phyloP scores from a whole-genome alignment of 495 filamentous ascomycete species.

The Penicillium subrubescens region DNA sequence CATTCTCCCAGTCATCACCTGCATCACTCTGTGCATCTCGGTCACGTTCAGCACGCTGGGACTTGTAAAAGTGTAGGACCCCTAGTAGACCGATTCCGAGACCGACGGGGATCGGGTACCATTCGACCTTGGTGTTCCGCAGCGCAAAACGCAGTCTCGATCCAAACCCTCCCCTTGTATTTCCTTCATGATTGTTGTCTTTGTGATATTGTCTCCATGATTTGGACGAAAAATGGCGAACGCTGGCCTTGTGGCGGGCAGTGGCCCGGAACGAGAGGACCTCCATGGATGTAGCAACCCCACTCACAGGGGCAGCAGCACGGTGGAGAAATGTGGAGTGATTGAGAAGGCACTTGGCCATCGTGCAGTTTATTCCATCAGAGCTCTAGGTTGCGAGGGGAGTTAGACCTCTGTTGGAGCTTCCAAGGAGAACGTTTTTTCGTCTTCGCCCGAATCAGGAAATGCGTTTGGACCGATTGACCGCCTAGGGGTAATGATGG shows the following conservation, averaged over 20 bases:
- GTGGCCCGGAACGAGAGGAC: slow-evolving; percentile 45
- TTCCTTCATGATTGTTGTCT: slow-evolving; percentile 38
- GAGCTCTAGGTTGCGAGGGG: slow-evolving; percentile 4
- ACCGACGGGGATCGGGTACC: slow-evolving; percentile 94
- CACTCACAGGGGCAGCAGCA: slow-evolving; percentile 31
- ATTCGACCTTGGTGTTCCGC: slow-evolving; percentile 77
- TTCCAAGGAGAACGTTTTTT: slow-evolving; percentile 17
- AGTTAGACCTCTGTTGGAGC: slow-evolving; percentile 14
- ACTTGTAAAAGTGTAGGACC: slow-evolving; percentile 78
- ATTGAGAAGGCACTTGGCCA: slow-evolving; percentile 43
- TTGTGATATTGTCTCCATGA: slow-evolving; percentile 41
- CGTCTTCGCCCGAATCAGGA: slow-evolving; percentile 10
- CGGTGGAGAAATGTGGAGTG: slow-evolving; percentile 31
- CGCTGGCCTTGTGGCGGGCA: slow-evolving; percentile 36
- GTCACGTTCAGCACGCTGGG: slow-evolving; percentile 57
- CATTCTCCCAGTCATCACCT: slow-evolving; percentile 48
- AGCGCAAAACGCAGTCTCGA: slow-evolving; percentile 64
- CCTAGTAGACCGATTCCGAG: slow-evolving; percentile 88
- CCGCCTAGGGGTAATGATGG: slow-evolving; percentile 11
- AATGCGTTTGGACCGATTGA: slow-evolving; percentile 14
- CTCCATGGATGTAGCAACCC: slow-evolving; percentile 37
- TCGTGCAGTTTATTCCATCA: slow-evolving; percentile 38
- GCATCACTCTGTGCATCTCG: slow-evolving; percentile 50
- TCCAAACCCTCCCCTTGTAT: slow-evolving; percentile 60
- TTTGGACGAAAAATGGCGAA: slow-evolving; percentile 48